Percentiles rank a stretch among this genome's conserved stretches.
phyloP scores from a whole-genome alignment of 2,329 filamentous ascomycete genomes.

The Coccinonectria pachysandricola region DNA sequence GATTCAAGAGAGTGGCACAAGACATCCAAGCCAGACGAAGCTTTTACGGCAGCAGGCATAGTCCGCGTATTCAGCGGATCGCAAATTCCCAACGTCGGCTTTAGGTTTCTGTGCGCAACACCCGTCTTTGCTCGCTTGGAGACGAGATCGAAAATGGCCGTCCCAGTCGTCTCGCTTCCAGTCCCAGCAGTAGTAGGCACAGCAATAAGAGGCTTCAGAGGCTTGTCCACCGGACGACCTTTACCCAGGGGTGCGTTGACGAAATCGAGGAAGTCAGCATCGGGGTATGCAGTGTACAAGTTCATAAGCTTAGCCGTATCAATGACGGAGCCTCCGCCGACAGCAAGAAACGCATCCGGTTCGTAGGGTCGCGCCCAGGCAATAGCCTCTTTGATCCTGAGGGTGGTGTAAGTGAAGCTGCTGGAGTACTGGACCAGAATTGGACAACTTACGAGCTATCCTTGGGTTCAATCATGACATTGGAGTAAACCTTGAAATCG shows the following conservation, averaged over 20 bases:
- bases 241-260: conserved; percentile 91
- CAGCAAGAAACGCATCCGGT: conserved; percentile 85
- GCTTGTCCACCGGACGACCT: conserved; percentile 63
- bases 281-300: conserved; percentile 79
- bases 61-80: conserved; percentile 84
- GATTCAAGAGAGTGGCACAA: conserved; percentile 92
- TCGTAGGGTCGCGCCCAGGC: conserved; percentile 69
- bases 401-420: too few relatives aligned
- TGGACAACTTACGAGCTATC: conserved; percentile 73
- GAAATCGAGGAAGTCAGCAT: conserved; percentile 93
- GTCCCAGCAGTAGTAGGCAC: conserved; percentile 78
- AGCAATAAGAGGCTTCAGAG: conserved; percentile 66
- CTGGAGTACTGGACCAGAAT: too few relatives aligned
- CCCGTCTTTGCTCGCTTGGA: conserved; percentile 88
- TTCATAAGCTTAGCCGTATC: conserved; percentile 99
- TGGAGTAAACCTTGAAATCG: conserved; percentile 69
- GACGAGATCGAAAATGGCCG: conserved; percentile 93
- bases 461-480: conserved; percentile 82
- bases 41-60: conserved; percentile 91
- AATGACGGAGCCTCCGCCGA: conserved; percentile 84
- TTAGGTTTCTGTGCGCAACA: conserved; percentile 88
- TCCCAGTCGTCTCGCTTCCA: conserved; percentile 90
- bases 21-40: conserved; percentile 85
- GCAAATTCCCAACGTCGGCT: conserved; percentile 84
- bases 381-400: conserved; percentile 79